phyloP scores from a whole-genome alignment of 2,329 filamentous ascomycete species.

The Pseudopithomyces chartarum region DNA sequence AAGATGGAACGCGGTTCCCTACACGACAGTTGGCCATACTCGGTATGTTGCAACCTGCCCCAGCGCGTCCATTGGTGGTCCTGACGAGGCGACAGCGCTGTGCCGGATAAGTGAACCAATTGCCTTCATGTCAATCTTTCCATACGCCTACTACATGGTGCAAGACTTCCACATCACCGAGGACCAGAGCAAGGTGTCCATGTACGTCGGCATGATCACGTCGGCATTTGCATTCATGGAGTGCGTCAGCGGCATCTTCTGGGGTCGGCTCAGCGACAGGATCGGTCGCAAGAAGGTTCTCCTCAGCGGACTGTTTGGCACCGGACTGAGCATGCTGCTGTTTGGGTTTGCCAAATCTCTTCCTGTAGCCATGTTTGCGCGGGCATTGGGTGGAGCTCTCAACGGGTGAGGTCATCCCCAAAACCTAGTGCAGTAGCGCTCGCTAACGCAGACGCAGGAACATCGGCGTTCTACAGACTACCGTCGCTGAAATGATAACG shows the following conservation, averaged over 20 bases:
- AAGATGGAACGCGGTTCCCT: constrained; percentile 57
- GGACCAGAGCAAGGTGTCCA: constrained; percentile 77
- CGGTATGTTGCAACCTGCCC: constrained; percentile 46
- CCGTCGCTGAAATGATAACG: constrained; percentile 90
- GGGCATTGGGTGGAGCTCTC: constrained; percentile 85
- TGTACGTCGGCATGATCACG: constrained; percentile 95
- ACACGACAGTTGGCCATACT: constrained; percentile 62
- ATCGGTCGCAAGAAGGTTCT: constrained; percentile 93
- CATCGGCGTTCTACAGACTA: constrained; percentile 93
- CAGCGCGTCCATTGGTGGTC: not conserved
- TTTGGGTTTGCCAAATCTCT: constrained; percentile 90
- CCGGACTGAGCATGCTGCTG: constrained; percentile 86
- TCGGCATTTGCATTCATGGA: constrained; percentile 96
- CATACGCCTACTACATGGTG: constrained; percentile 98
- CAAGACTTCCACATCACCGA: constrained; percentile 85
- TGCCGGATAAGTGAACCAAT: constrained; percentile 98
- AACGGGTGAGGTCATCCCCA: constrained; percentile 72
- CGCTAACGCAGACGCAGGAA: constrained; percentile 63
- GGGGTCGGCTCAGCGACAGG: constrained; percentile 90
- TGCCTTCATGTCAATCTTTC: constrained; percentile 99
- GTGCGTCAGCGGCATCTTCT: constrained; percentile 88
- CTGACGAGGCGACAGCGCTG: constrained; percentile 62
- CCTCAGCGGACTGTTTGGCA: constrained; percentile 85
- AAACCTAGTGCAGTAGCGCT: constrained; percentile 24
- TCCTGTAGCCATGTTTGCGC: constrained; percentile 80